Percentiles rank a stretch among this genome's conserved stretches.
Evolutionary conservation across 2,329 filamentous ascomycete genomes (phyloP).

Genomic region (Phaeophleospora eucalypticola): DNA sequence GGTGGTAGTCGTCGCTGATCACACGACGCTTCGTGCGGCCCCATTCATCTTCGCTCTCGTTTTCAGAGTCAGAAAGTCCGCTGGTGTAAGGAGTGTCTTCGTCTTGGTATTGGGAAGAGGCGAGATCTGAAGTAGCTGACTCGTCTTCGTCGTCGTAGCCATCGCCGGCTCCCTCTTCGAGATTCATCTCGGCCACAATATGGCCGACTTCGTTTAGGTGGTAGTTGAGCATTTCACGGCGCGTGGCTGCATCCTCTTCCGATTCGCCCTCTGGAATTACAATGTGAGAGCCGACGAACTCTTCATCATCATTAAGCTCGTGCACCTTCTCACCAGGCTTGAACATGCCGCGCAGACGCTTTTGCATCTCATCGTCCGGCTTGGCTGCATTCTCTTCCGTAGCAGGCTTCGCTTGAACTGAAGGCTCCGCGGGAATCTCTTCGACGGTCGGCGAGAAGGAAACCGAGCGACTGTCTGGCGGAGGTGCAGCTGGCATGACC

Average conservation of each 20-base stretch:
- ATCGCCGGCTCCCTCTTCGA: slow-evolving; percentile 60
- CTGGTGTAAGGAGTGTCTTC: slow-evolving; percentile 41
- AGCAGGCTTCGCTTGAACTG: not conserved
- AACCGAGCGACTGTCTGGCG: slow-evolving; percentile 31
- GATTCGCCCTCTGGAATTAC: slow-evolving; percentile 71
- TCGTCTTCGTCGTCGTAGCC: slow-evolving; percentile 50
- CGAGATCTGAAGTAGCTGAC: slow-evolving; percentile 23
- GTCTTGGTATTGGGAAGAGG: slow-evolving; percentile 32
- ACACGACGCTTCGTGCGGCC: slow-evolving; percentile 67
- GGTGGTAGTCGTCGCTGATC: slow-evolving; percentile 69
- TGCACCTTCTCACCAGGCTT: slow-evolving; percentile 39
- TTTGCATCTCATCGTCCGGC: slow-evolving; percentile 21
- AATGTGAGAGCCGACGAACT: slow-evolving; percentile 40
- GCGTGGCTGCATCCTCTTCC: slow-evolving; percentile 71
- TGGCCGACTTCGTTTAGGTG: slow-evolving; percentile 82
- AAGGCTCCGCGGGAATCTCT: slow-evolving; percentile 29
- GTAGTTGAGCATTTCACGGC: slow-evolving; percentile 87
- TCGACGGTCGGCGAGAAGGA: slow-evolving; percentile 31
- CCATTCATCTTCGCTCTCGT: slow-evolving; percentile 68
- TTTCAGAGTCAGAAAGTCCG: slow-evolving; percentile 59
- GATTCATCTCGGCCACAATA: slow-evolving; percentile 84
- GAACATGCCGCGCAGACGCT: slow-evolving; percentile 27
- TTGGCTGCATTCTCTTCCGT: not conserved
- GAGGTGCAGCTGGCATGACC: slow-evolving; percentile 31
- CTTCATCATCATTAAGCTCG: slow-evolving; percentile 42